Conservation (phyloP, 805 yeast genomes). For the Sugiyamaella lignohabitans region DNA sequence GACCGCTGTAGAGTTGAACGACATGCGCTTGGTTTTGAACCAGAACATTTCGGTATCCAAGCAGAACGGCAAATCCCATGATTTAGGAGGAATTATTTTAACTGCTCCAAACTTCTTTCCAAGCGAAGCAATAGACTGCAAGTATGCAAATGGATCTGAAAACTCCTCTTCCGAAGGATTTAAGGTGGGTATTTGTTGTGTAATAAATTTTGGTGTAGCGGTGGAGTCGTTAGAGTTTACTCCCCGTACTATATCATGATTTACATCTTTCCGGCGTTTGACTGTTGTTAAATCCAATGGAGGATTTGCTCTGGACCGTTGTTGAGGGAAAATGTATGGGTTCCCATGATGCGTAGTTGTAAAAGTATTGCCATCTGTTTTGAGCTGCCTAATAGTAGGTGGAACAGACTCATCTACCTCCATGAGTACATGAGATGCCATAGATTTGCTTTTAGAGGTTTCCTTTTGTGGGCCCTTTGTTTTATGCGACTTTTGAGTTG, state of each 20-base stretch:
- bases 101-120: slow-evolving; percentile 63
- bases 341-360: slow-evolving; percentile 33
- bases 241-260: background rate
- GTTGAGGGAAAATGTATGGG: slow-evolving; percentile 44
- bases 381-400: too few species aligned
- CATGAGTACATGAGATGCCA: too few species aligned
- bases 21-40: slow-evolving; percentile 47
- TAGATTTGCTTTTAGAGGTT: too few species aligned
- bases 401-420: too few species aligned
- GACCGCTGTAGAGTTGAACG: slow-evolving; percentile 13
- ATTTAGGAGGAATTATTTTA: slow-evolving; percentile 53
- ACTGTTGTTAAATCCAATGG: slow-evolving; percentile 36
- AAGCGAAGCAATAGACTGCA: slow-evolving; percentile 42
- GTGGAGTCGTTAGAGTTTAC: background rate
- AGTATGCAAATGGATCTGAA: slow-evolving; percentile 50
- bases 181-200: background rate
- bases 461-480: too few species aligned
- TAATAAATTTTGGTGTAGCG: background rate
- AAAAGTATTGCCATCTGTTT: too few species aligned
- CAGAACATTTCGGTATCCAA: slow-evolving; percentile 40
- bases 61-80: slow-evolving; percentile 35
- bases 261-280: slow-evolving; percentile 1
- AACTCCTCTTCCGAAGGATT: slow-evolving; percentile 46
- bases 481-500: too few species aligned
- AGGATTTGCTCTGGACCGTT: slow-evolving; percentile 38